These are phyloP conservation scores for Filosporella fistucella DNA, from an alignment of 495 filamentous ascomycete species.

Conservation along the genomic window DNA sequence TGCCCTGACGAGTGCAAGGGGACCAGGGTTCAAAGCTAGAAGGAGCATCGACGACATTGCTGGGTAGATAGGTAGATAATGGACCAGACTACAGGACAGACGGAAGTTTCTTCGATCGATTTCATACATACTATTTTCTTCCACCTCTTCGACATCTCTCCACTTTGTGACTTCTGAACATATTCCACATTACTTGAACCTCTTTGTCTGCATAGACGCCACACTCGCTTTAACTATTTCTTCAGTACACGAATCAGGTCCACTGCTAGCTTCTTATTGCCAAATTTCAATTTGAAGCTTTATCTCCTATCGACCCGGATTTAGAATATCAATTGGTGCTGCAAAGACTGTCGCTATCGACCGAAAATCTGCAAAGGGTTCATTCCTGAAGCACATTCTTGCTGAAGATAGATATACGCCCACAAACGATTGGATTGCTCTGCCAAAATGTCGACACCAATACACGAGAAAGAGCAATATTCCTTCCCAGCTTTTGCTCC, in stretches of 20 bases:
- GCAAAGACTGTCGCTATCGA: background rate
- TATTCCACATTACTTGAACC: background rate
- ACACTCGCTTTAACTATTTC: constrained; percentile 3
- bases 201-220: constrained; percentile 2
- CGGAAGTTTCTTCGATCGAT: too few species aligned
- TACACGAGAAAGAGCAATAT: constrained; percentile 23
- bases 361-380: background rate
- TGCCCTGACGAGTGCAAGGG: too few species aligned
- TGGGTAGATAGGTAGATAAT: too few species aligned
- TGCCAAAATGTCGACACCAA: constrained; percentile 19
- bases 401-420: too few species aligned
- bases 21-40: too few species aligned
- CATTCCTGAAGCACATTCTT: background rate
- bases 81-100: too few species aligned
- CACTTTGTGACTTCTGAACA: too few species aligned
- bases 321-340: background rate
- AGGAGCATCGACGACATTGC: too few species aligned
- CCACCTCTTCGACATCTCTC: too few species aligned
- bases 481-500: constrained; percentile 21
- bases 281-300: background rate
- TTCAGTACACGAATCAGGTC: background rate
- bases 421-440: background rate
- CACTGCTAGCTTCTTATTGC: background rate
- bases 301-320: background rate
- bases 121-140: too few species aligned